Percentiles rank a stretch among this genome's conserved stretches.
Conservation (phyloP, 2,329 filamentous ascomycete genomes). For the Emergomyces pasteurianus region DNA sequence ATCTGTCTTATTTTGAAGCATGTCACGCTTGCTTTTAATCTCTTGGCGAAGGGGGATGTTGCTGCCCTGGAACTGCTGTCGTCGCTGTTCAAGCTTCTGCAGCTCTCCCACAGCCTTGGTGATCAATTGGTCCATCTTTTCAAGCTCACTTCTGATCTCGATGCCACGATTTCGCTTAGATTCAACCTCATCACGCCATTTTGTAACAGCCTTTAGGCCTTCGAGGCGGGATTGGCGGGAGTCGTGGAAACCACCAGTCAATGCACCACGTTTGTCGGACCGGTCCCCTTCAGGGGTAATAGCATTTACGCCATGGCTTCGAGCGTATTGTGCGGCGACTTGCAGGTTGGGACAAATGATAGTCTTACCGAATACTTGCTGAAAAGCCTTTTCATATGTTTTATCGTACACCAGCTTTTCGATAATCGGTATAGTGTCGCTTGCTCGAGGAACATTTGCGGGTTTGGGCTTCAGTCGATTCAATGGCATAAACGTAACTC, state of each 20-base stretch:
- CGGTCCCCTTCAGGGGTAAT: conserved; percentile 93
- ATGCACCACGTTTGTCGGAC: conserved; percentile 85
- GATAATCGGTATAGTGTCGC: conserved; percentile 76
- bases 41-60: conserved; percentile 71
- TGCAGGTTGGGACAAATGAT: conserved; percentile 86
- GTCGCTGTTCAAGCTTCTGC: conserved; percentile 68
- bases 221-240: conserved; percentile 75
- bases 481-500: conserved; percentile 90
- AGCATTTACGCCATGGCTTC: conserved; percentile 80
- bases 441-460: conserved; percentile 68
- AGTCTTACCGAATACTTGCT: conserved; percentile 89
- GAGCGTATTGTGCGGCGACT: conserved; percentile 79
- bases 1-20: conserved; percentile 60
- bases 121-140: conserved; percentile 76
- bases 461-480: conserved; percentile 63
- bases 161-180: conserved; percentile 49
- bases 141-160: conserved; percentile 58
- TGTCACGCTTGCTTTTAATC: conserved; percentile 59
- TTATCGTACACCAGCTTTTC: conserved; percentile 71
- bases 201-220: conserved; percentile 62
- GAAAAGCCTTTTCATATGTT: conserved; percentile 71
- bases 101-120: conserved; percentile 74
- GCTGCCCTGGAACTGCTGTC: conserved; percentile 65
- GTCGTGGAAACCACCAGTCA: conserved; percentile 92
- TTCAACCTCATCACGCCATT: conserved; percentile 65